Percentiles rank a stretch among this genome's conserved stretches.
phyloP scores from a whole-genome alignment of 208 protist genomes.

The Tritrichomonas foetus region DNA sequence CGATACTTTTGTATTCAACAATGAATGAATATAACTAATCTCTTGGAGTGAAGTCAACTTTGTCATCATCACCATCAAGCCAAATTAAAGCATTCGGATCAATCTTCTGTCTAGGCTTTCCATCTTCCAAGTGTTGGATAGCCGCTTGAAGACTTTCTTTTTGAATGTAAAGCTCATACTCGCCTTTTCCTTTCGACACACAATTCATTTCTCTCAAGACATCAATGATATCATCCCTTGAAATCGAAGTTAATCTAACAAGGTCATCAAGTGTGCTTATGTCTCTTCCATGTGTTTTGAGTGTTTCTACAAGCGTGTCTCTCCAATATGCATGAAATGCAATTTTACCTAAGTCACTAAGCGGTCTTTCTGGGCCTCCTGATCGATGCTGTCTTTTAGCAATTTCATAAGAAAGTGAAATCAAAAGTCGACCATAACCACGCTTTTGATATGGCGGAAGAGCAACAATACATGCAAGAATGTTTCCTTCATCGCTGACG shows the following conservation, averaged over 20 bases:
- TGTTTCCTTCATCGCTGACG: not conserved
- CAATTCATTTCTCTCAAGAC: not conserved
- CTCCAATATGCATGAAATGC: slow-evolving; percentile 59
- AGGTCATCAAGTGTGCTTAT: not conserved
- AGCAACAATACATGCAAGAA: slow-evolving; percentile 19
- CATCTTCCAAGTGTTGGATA: not conserved
- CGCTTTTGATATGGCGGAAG: slow-evolving; percentile 25
- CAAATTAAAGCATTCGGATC: not conserved
- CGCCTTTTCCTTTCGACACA: not conserved
- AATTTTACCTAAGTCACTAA: slow-evolving; percentile 86
- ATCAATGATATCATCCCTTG: not conserved
- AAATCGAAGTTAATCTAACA: not conserved
- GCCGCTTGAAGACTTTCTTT: not conserved
- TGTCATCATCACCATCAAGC: not conserved
- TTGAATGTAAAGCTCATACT: not conserved
- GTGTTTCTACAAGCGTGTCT: slow-evolving; percentile 67
- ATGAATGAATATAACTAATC: not conserved
- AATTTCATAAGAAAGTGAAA: slow-evolving; percentile 93
- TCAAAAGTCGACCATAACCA: slow-evolving; percentile 94
- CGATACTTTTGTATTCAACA: too few relatives aligned
- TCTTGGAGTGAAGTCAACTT: not conserved
- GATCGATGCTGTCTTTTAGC: slow-evolving; percentile 82
- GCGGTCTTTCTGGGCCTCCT: slow-evolving; percentile 94
- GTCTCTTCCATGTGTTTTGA: slow-evolving; percentile 44
- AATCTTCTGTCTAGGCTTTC: not conserved